These are phyloP conservation scores for Tremella yokohamensis DNA, from an alignment of 768 basidiomycete species.

Conservation along the genomic window DNA sequence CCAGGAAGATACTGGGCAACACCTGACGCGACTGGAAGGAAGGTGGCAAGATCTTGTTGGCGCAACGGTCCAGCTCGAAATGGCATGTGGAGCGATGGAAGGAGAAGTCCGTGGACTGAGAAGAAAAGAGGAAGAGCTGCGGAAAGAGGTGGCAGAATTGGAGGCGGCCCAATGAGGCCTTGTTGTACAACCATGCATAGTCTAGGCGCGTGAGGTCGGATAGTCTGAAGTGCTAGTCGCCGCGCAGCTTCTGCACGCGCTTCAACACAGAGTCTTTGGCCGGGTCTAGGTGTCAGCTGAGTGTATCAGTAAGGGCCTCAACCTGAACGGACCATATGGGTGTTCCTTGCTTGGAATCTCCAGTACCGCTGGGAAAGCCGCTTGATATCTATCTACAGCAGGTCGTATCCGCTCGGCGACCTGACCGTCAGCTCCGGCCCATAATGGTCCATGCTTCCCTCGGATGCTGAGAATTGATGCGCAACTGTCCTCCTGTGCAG, in stretches of 20 bases:
- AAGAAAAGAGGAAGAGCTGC: conserved; percentile 41
- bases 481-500: neutral
- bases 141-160: conserved; percentile 37
- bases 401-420: conserved; percentile 96
- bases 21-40: conserved; percentile 75
- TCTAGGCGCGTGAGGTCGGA: neutral
- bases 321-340: conserved; percentile 74
- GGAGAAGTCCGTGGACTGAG: conserved; percentile 60
- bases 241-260: conserved; percentile 92
- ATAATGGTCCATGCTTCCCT: neutral
- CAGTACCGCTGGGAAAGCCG: conserved; percentile 91
- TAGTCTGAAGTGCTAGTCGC: conserved; percentile 61
- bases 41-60: conserved; percentile 92
- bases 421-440: conserved; percentile 54
- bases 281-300: conserved; percentile 62
- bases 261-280: conserved; percentile 93
- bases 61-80: conserved; percentile 84
- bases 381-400: conserved; percentile 88
- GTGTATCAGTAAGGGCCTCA: neutral
- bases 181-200: conserved; percentile 5
- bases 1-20: conserved; percentile 73
- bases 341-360: conserved; percentile 99
- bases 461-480: neutral
- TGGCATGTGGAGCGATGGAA: conserved; percentile 87
- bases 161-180: conserved; percentile 19